A percentile compares a stretch with the other conserved stretches of the same genome.
Evolutionary conservation across 441 rosid genomes (phyloP).

Genomic region (Adansonia grandidieri): DNA sequence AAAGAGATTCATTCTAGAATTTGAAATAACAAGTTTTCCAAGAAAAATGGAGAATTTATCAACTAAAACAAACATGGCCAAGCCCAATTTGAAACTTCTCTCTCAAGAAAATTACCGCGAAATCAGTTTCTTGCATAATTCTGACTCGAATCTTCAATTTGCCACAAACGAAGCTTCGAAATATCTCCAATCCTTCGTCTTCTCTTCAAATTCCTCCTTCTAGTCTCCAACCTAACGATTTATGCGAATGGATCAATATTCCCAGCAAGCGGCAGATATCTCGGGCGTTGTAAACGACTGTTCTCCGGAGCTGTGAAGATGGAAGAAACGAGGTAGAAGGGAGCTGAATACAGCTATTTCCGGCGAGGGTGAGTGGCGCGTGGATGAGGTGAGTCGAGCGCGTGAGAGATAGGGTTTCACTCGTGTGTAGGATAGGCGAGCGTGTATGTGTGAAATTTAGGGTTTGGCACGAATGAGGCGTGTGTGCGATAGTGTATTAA

Average conservation of each 20-base stretch:
- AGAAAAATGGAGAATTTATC: slow-evolving; percentile 15
- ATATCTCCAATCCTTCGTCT: slow-evolving; percentile 23
- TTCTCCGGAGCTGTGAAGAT: slow-evolving; percentile 21
- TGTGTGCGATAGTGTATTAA: slow-evolving; percentile 43
- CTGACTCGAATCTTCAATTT: slow-evolving; percentile 33
- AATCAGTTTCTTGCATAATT: slow-evolving; percentile 34
- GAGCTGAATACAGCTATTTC: slow-evolving; percentile 31
- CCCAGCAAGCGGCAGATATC: slow-evolving; percentile 23
- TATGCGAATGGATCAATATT: not conserved
- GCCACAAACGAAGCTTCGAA: slow-evolving; percentile 16
- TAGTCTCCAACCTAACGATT: not conserved
- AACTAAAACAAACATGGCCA: not conserved
- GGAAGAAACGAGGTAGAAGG: slow-evolving; percentile 9
- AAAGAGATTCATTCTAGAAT: slow-evolving; percentile 2
- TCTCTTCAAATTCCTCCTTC: slow-evolving; percentile 25
- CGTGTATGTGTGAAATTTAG: slow-evolving; percentile 55
- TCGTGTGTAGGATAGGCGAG: slow-evolving; percentile 63
- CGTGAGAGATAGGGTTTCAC: slow-evolving; percentile 66
- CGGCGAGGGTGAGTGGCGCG: slow-evolving; percentile 42
- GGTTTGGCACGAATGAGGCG: slow-evolving; percentile 79
- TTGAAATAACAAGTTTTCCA: slow-evolving; percentile 10
- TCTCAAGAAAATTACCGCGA: slow-evolving; percentile 27
- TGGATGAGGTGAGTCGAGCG: slow-evolving; percentile 43
- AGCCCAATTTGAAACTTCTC: not conserved
- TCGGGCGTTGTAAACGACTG: slow-evolving; percentile 28